Base-by-base conservation (phyloP, 257 asterid genomes). In the Nicotiana tomentosiformis region DNA sequence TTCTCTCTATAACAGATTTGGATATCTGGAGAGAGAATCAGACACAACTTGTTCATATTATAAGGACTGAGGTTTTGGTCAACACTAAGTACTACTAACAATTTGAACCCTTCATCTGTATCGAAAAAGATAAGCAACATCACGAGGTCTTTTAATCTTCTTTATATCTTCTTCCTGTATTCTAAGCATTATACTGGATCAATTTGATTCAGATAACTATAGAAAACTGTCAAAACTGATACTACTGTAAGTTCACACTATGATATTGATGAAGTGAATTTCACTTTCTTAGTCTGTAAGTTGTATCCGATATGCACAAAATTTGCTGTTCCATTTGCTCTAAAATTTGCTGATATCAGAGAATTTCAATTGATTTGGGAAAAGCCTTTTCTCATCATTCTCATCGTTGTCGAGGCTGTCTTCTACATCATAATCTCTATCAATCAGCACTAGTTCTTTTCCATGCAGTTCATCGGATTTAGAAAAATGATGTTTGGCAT, bases 371-470 rank as follows among this genome's bases (percentile, higher is more conserved):
- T 84, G 87, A 8, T 80, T 77, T 51, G 89, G 78, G 62, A 94
- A 87, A 67, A 94, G 88, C 69, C 91, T 85, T 85, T 82, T 88
- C 83, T 89, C 84, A 69, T 92, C 95, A 20, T 88, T 82, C 82
- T 90, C 93, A 72, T 87, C 84, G 10, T 84, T 83, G 60, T 88
- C 93, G 11, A 20, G 79, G n/a, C 78, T 51, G 29, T 51, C 89
- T 7, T 88, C 88, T 55, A 78, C 88, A 76, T 85, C 91, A 30
- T 87, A 85, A 5, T 86, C 90, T 2, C 88, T 56, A 66, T 86
- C 92, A 61, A 87, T 89, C 23, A 82, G 88, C 56, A 83, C 88
- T 81, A 79, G 85, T 18, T 78, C 91, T 58, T 87, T 89, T 12
- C 58, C 83, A 49, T 83, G 80, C 9, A 67, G 60, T 11, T 66